Conservation (phyloP, 2,329 filamentous ascomycete species). For the Lithohypha guttulata region DNA sequence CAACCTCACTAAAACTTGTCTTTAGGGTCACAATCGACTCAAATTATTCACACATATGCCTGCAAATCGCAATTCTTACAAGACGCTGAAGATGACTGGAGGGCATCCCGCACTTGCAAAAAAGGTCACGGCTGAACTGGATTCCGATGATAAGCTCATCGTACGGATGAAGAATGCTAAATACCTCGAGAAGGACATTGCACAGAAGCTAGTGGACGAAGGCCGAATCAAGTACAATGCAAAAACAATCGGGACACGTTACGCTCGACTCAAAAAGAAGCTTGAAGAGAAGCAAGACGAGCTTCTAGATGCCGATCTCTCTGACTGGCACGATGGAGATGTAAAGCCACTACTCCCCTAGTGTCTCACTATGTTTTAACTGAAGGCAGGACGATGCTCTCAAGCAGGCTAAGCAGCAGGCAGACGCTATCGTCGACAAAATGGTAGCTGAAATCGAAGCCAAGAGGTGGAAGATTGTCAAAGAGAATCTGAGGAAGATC, state of each 20-base stretch:
- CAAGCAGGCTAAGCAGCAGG: conserved; percentile 29
- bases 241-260: conserved; percentile 40
- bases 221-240: conserved; percentile 34
- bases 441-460: conserved; percentile 31
- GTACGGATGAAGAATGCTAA: conserved; percentile 24
- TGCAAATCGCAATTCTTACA: conserved; percentile 21
- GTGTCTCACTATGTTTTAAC: conserved; percentile 10
- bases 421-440: conserved; percentile 34
- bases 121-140: conserved; percentile 33
- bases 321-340: conserved; percentile 41
- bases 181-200: conserved; percentile 34
- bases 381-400: conserved; percentile 35
- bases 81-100: conserved; percentile 40
- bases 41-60: too few relatives aligned
- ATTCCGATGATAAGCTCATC: conserved; percentile 37
- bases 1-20: too few relatives aligned
- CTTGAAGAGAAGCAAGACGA: conserved; percentile 35
- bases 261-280: conserved; percentile 34
- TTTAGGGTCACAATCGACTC: conserved; percentile 9
- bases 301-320: conserved; percentile 36
- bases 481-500: conserved; percentile 33
- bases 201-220: conserved; percentile 31
- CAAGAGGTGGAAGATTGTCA: conserved; percentile 36
- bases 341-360: conserved; percentile 24
- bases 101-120: conserved; percentile 33